Base-by-base conservation (phyloP, 2,329 filamentous ascomycete genomes). In the Dactylonectria macrodidyma region DNA sequence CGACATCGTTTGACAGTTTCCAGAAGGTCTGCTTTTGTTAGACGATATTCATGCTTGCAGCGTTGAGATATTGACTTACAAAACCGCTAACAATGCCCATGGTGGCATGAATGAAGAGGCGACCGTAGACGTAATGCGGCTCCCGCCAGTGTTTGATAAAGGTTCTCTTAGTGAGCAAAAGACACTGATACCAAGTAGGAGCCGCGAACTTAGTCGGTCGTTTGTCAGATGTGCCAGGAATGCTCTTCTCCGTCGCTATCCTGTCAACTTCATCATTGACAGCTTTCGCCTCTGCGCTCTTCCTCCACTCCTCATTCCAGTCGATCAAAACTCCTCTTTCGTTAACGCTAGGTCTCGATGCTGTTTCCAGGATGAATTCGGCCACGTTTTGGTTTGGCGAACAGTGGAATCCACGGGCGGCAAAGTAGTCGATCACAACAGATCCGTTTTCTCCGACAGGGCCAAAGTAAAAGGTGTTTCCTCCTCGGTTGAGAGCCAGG, bases 1-100 rank as follows among this genome's bases (percentile, higher is more conserved):
- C 85, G 48, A 92, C 83, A 0, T 84, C 86, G 77, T 90, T 84
- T 5, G 89, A 90, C 3, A 93, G 86, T 73, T 90, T 84, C 84
- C 87, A 94, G 82, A 93, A 94, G 7, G 92, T 93, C 62, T 64
- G 8, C 19, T 54, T 4, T 24, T 11, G 26, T 59, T 11, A 64
- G 38, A 54, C 4, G 8, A 55, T 22, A 19, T 19, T 3, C 34
- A 3, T 1, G 11, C 12, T 5, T 11, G 19, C 4, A 11, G 22
- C 5, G 6, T n/a, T 5, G 7, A 46, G 5, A 34, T 5, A 3
- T 59, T 6, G n/a, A 59, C 62, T 64, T 38, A 64, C 62, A 80
- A 93, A 94, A 24, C 91, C 91, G 80, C 93, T 94, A 85, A 94
- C 93, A 78, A 94, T 89, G 24, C 91, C 92, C 51, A 92, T 85